Conservation (phyloP, 2,329 filamentous ascomycete genomes). For the Diaporthe caulivora region DNA sequence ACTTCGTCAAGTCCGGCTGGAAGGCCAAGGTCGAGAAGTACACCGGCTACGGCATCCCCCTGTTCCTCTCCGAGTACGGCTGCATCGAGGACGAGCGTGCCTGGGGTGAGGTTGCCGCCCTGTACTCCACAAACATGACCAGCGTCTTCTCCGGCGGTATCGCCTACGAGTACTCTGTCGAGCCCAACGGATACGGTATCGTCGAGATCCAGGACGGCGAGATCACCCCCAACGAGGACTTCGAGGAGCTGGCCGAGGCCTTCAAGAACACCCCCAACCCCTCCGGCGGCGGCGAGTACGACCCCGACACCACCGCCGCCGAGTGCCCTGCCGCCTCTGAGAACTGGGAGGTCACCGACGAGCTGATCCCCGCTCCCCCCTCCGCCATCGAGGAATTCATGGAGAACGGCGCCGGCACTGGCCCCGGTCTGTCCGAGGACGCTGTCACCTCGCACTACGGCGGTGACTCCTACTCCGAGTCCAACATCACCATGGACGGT, state of each 20-base stretch:
- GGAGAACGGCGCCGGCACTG: constrained; percentile 64
- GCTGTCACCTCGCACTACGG: constrained; percentile 43
- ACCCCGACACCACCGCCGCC: constrained; percentile 59
- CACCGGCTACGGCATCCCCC: constrained; percentile 85
- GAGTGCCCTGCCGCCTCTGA: constrained; percentile 63
- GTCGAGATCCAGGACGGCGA: constrained; percentile 71
- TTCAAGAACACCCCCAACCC: constrained; percentile 64
- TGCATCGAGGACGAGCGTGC: constrained; percentile 85
- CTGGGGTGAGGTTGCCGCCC: constrained; percentile 82
- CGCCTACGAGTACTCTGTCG: constrained; percentile 93
- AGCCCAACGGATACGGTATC: constrained; percentile 84
- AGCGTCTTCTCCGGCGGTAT: constrained; percentile 93
- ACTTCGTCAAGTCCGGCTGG: constrained; percentile 82
- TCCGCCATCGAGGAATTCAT: constrained; percentile 64
- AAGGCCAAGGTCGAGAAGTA: constrained; percentile 90
- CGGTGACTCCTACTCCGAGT: constrained; percentile 37
- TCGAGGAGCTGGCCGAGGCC: constrained; percentile 63
- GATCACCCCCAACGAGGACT: constrained; percentile 73
- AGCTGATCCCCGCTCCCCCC: constrained; percentile 65
- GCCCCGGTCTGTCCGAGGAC: constrained; percentile 64
- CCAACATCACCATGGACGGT: constrained; percentile 37
- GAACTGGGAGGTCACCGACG: constrained; percentile 64
- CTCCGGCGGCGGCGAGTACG: constrained; percentile 62
- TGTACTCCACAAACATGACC: constrained; percentile 89
- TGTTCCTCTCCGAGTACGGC: constrained; percentile 96